Conservation (phyloP, 306 rosid species). For the Oxytropis ochrocephala region DNA sequence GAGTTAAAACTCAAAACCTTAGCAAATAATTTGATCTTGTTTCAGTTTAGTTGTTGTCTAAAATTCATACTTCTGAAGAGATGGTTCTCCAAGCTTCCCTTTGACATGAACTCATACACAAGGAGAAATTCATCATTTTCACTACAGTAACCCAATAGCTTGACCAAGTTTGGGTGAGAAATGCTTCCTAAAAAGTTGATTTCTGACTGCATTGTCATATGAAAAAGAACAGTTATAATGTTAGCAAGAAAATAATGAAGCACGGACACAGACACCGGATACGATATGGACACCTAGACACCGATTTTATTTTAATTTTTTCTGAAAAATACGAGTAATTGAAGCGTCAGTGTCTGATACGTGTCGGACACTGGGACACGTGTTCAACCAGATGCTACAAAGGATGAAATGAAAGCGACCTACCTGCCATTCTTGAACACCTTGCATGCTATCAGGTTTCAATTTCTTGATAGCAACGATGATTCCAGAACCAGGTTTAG, state of each 20-base stretch:
- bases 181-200: conserved; percentile 72
- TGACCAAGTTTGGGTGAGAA: conserved; percentile 84
- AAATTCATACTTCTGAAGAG: conserved; percentile 71
- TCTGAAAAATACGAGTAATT: too few species aligned
- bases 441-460: conserved; percentile 68
- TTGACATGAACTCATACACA: conserved; percentile 80
- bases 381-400: not conserved
- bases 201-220: conserved; percentile 59
- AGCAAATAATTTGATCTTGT: not conserved
- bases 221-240: not conserved
- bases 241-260: too few species aligned
- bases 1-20: conserved; percentile 2
- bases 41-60: not conserved
- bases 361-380: too few species aligned
- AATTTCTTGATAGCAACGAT: conserved; percentile 71
- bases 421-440: conserved; percentile 90
- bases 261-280: too few species aligned
- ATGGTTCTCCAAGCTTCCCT: conserved; percentile 89
- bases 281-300: too few species aligned
- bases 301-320: too few species aligned
- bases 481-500: conserved; percentile 50
- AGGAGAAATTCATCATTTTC: conserved; percentile 71
- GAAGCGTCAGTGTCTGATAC: too few species aligned
- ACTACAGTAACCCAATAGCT: conserved; percentile 69
- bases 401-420: conserved; percentile 22